Conservation (phyloP, 148 eudicot genomes). For the Nepenthes mirabilis region DNA sequence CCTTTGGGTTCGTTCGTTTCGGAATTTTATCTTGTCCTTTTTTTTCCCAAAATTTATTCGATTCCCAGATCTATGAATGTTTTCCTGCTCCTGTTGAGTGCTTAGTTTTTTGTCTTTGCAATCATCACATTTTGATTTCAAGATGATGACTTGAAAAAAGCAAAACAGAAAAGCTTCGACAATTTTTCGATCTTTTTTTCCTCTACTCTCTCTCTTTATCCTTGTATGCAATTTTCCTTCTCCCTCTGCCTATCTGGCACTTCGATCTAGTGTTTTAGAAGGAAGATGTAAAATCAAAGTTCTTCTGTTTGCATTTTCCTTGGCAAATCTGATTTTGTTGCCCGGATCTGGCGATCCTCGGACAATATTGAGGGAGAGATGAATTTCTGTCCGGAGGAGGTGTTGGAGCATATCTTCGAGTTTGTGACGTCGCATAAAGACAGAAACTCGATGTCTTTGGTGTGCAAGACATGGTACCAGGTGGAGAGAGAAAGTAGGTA, state of each 20-base stretch:
- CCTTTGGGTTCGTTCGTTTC: too few species aligned
- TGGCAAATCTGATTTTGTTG: too few species aligned
- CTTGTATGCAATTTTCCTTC: not conserved
- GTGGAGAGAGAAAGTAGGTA: conserved; percentile 57
- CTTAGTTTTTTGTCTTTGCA: not conserved
- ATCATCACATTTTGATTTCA: conserved; percentile 43
- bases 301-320: too few species aligned
- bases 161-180: conserved; percentile 1
- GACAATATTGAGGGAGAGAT: conserved; percentile 8
- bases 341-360: too few species aligned
- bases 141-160: conserved; percentile 18
- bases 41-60: too few species aligned
- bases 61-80: conserved; percentile 9
- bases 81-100: not conserved
- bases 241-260: not conserved
- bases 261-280: too few species aligned
- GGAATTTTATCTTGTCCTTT: too few species aligned
- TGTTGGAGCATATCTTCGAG: conserved; percentile 59
- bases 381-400: conserved; percentile 83
- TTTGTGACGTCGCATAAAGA: conserved; percentile 43
- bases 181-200: not conserved
- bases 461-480: conserved; percentile 59
- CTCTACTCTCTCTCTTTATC: not conserved
- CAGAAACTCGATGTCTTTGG: conserved; percentile 62
- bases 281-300: too few species aligned